Base-by-base conservation (phyloP, 805 yeast genomes). In the Yamadazyma ubonensis region DNA sequence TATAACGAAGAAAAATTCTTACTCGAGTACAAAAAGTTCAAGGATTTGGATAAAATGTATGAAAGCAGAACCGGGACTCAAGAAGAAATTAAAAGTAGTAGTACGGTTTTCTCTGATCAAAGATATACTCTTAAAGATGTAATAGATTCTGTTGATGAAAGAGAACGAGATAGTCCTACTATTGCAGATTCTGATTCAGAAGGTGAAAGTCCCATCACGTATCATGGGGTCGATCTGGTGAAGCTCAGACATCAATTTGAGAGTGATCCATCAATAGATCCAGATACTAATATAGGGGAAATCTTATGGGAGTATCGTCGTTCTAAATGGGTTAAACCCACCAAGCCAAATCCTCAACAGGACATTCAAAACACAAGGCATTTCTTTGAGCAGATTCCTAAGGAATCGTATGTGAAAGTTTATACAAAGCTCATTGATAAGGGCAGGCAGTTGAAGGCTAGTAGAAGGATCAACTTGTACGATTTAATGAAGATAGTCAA, bases 401-500 rank as follows among this genome's bases (percentile, higher is more conserved):
- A 67, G 33, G 78, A 75, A 34, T 72, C 75, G 41, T 81, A 81
- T 50, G 64, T 76, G 3, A 72, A 76, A 15, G 73, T 91, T 7
- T 91, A 88, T 59, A 74, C 74, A 41, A 75, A 75, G 47, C 65
- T 91, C 51, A 83, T 90, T 19, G 76, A 82, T 31, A 82, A 83
- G 53, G 81, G 82, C 26, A 79, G 80, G 50, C 71, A 77, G 5
- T 70, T 91, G 52, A 81, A 78, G 52, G 69, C 69, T 41, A 63
- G 57, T 25, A 62, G 57, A 42, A 86, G 89, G 11, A 68, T 91
- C 62, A 87, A 86, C 58, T 72, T 91, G 51, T 70, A 68, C 42
- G 96, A 88, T 57, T 78, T 85, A 29, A 57, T 88, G 37, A 74
- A 75, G 48, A 76, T 90, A 17, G 74, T 90, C 29, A 80, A 86